Evolutionary conservation across 768 basidiomycete genomes (phyloP), one percentile per base, ranked within the genome.

Genomic region (Pholiota conissans): DNA sequence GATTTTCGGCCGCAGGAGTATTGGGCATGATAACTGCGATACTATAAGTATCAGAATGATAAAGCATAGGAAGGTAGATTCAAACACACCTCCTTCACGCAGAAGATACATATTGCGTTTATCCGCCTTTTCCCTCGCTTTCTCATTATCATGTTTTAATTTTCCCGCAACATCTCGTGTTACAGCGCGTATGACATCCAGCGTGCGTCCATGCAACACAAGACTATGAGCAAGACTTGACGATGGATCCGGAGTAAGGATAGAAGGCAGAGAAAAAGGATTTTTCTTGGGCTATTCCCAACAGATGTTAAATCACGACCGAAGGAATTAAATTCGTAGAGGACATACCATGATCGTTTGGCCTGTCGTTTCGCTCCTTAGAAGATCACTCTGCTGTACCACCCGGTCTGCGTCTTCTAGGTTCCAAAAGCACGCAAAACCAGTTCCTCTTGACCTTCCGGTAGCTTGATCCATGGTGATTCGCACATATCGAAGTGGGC

Each of bases 391-490:
- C 67, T 95, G 91, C 53, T 86, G 79, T 22, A 98, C 79, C 8
- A 86, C 93, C 58, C 85, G 86, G 66, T 95, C 88, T 14, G 95
- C 95, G 61, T 95, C 90, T 61, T 86, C 90, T 59, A 82, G 85
- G 56, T 95, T 93, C 95, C 96, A 98, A 74, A 96, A 98, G 70
- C 95, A 98, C 2, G 89, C 94, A 68, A 99, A 99, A 3, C 95
- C 97, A 5, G 95, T 96, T 24, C 97, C 97, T 46, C 94, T 82
- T 22, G 96, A 94, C 46, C 95, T 87, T 16, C 89, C 92, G 1
- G 89, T 93, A 1, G 79, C 84, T 6, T 76, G 79, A 63, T 98
- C 97, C 72, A 94, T 76, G 0, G 95, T 90, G 51, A 98, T 91
- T 20, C 93, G 86, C 3, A 91, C 95, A 69, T 98, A 99, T 22